Evolutionary conservation across 2,329 filamentous ascomycete species (phyloP), one percentile per base, ranked within the genome.

Genomic region (Hymenoscyphus repandus): DNA sequence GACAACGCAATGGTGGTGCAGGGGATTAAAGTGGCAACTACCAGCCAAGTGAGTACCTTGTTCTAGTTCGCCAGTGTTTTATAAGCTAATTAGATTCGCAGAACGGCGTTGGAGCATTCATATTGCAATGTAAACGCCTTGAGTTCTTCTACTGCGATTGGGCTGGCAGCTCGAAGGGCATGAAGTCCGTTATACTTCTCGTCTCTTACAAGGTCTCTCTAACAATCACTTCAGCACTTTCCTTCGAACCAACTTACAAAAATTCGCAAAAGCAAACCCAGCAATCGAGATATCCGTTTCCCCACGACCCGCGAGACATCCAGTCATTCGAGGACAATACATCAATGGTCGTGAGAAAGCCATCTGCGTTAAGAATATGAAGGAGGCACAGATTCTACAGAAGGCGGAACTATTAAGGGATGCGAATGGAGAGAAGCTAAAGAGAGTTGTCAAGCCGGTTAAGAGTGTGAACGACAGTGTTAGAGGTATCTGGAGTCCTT

Each of bases 81-180:
- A 27, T 11, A n/a, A 43, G 40, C 22, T 43, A 43, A 46, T 27
- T 37, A 31, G 18, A n/a, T 13, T 12, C 6, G 18, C n/a, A 97
- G 91, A 97, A 99, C 75, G 93, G 93, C 78, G 79, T 97, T 61
- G 92, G 92, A 65, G 88, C 91, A 68, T 97, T 97, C 76, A 89
- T 99, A 71, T 82, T 96, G 52, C 92, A 96, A 76, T 99, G 93
- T 83, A 95, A 90, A 77, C 88, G 86, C 67, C 77, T 99, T 69
- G 89, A 96, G 70, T 89, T 99, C 67, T 88, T 95, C 74, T 99
- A 96, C 76, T 97, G 93, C 76, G 90, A 97, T 78, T 91, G 87
- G 82, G 89, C 88, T 51, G 93, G 91, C 57, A 95, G 89, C 70
- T 97, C 92, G 34, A 83, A 76, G 65, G 93, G 93, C 67, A 96